Conservation (phyloP, 2,329 filamentous ascomycete genomes). For the Berkeleyomyces rouxiae region DNA sequence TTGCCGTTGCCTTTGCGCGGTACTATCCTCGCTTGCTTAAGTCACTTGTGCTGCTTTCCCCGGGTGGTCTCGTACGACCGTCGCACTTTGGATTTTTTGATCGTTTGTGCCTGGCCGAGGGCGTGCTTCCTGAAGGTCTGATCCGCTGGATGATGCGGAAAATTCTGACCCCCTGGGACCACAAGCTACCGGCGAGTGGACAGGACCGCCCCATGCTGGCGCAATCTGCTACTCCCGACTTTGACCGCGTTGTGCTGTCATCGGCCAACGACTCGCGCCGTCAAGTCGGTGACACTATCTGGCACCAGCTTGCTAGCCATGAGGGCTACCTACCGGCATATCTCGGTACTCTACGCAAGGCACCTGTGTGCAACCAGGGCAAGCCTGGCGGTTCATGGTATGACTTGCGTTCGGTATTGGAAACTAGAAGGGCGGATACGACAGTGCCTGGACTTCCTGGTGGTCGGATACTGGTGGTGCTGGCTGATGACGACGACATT, state of each 20-base stretch:
- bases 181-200: constrained; percentile 22
- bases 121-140: constrained; percentile 41
- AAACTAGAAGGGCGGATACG: constrained; percentile 21
- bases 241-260: constrained; percentile 35
- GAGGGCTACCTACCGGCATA: constrained; percentile 53
- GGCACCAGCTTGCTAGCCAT: constrained; percentile 54
- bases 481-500: constrained; percentile 50
- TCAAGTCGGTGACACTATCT: constrained; percentile 40
- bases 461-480: constrained; percentile 44
- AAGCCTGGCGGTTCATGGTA: constrained; percentile 38
- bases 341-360: constrained; percentile 51
- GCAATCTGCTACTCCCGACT: constrained; percentile 21
- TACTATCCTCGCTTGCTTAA: constrained; percentile 49
- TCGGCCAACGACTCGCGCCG: constrained; percentile 34
- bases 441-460: constrained; percentile 20
- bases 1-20: constrained; percentile 52
- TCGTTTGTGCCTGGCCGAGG: constrained; percentile 44
- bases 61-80: constrained; percentile 49
- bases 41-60: constrained; percentile 49
- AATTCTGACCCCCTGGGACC: constrained; percentile 29
- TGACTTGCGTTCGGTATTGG: constrained; percentile 34
- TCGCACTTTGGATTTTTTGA: constrained; percentile 43
- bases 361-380: constrained; percentile 50
- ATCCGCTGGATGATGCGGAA: constrained; percentile 35
- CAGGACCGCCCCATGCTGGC: constrained; percentile 23